These are phyloP conservation scores for Clavariopsis aquatica DNA, from an alignment of 495 filamentous ascomycete genomes.

Conservation along the genomic window DNA sequence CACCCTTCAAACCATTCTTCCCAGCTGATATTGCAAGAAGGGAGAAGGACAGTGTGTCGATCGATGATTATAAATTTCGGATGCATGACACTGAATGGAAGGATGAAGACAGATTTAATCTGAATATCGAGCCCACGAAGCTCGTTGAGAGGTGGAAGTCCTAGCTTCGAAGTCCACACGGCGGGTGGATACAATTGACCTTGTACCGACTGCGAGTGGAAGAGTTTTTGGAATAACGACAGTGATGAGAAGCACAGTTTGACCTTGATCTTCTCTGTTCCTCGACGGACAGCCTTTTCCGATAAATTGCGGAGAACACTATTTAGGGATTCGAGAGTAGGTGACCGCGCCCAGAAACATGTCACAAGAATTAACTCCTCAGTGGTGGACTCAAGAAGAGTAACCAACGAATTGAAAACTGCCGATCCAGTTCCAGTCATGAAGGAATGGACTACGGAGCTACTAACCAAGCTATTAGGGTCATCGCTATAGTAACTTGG, in stretches of 20 bases:
- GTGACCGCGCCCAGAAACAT: conserved; percentile 72
- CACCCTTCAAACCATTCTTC: conserved; percentile 75
- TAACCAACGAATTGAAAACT: conserved; percentile 55
- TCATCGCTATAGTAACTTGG: conserved; percentile 40
- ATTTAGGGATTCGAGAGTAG: conserved; percentile 52
- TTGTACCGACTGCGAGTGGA: conserved; percentile 58
- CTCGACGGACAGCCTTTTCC: conserved; percentile 32
- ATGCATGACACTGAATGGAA: conserved; percentile 75
- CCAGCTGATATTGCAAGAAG: conserved; percentile 75
- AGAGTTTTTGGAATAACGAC: conserved; percentile 66
- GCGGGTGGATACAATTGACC: conserved; percentile 60
- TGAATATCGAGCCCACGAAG: conserved; percentile 61
- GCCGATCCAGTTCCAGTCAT: conserved; percentile 59
- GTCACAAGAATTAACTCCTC: conserved; percentile 71
- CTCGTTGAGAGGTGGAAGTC: conserved; percentile 56
- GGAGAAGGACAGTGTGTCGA: conserved; percentile 58
- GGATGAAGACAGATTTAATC: conserved; percentile 70
- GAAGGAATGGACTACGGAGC: conserved; percentile 52
- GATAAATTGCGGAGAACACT: conserved; percentile 57
- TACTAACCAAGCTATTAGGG: conserved; percentile 42
- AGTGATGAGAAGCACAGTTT: conserved; percentile 66
- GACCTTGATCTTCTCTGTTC: conserved; percentile 50
- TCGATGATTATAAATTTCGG: conserved; percentile 75
- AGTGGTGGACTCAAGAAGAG: conserved; percentile 57
- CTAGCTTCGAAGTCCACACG: conserved; percentile 58